Evolutionary conservation across 345 rosid genomes (phyloP).

Genomic region (Salix viminalis): DNA sequence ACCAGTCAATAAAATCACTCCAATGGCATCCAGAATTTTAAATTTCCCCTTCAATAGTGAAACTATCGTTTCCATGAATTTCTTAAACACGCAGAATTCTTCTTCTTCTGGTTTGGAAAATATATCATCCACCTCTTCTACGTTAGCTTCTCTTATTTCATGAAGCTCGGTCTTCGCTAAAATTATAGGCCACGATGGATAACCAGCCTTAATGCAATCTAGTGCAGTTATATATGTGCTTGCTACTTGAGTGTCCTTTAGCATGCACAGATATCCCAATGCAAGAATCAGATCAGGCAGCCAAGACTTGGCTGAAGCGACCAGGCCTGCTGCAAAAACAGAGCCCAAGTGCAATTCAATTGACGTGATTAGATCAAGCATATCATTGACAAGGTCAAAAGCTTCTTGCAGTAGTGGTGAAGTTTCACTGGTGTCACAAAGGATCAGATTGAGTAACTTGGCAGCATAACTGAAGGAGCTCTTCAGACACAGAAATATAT

Average conservation of each 20-base stretch:
- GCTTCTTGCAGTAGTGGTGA: conserved; percentile 46
- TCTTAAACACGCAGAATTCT: conserved; percentile 42
- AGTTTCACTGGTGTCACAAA: conserved; percentile 39
- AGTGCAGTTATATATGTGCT: conserved; percentile 24
- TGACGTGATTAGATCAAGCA: conserved; percentile 51
- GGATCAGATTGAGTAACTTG: conserved; percentile 62
- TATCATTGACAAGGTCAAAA: conserved; percentile 50
- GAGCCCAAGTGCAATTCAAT: conserved; percentile 51
- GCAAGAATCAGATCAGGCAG: conserved; percentile 84
- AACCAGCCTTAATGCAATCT: conserved; percentile 40
- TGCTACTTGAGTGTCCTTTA: conserved; percentile 34
- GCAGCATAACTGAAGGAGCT: conserved; percentile 71
- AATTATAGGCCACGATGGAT: conserved; percentile 61
- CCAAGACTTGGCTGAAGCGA: conserved; percentile 65
- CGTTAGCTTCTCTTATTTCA: conserved; percentile 29
- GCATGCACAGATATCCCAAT: conserved; percentile 51
- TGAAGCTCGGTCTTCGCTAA: conserved; percentile 48
- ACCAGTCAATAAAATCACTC: conserved; percentile 48
- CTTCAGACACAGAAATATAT: conserved; percentile 48
- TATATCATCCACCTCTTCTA: conserved; percentile 38
- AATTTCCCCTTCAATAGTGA: conserved; percentile 42
- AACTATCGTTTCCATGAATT: conserved; percentile 35
- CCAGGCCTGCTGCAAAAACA: conserved; percentile 44
- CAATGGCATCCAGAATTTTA: conserved; percentile 57
- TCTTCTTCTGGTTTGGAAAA: conserved; percentile 19